A percentile compares a stretch with the other conserved stretches of the same genome.
Conservation (phyloP, 495 filamentous ascomycete genomes). For the Lepidopterella palustris region DNA sequence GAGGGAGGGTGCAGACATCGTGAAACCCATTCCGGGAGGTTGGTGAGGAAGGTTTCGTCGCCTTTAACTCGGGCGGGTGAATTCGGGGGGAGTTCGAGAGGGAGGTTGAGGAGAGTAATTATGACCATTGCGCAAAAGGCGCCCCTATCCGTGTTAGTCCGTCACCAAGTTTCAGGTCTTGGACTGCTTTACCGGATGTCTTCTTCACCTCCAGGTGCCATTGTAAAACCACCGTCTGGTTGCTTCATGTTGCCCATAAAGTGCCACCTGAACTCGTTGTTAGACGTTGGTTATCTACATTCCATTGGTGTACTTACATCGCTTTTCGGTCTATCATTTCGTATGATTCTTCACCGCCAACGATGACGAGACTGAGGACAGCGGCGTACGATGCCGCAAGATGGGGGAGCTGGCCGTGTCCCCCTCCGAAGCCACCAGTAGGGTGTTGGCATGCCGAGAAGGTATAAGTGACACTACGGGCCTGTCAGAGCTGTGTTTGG, state of each 20-base stretch:
- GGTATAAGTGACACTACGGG: constrained; percentile 56
- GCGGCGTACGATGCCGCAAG: constrained; percentile 81
- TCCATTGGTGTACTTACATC: constrained; percentile 49
- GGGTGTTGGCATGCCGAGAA: constrained; percentile 73
- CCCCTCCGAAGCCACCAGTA: constrained; percentile 85
- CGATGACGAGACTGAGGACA: constrained; percentile 66
- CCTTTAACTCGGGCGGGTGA: constrained; percentile 45
- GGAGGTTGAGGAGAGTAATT: constrained; percentile 74
- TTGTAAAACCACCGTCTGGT: constrained; percentile 71
- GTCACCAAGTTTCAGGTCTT: constrained; percentile 7
- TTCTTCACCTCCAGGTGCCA: constrained; percentile 76
- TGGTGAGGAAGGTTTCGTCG: constrained; percentile 52
- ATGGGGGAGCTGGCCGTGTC: constrained; percentile 84
- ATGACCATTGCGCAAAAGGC: constrained; percentile 84
- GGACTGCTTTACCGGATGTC: constrained; percentile 66
- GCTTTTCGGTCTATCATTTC: constrained; percentile 69
- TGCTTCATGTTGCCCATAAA: constrained; percentile 85
- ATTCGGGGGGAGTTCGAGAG: constrained; percentile 66
- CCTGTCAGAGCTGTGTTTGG: neutral
- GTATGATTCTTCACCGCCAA: constrained; percentile 65
- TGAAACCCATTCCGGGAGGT: constrained; percentile 70
- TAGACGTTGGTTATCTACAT: neutral
- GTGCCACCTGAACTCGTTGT: constrained; percentile 51
- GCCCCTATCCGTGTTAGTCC: constrained; percentile 52
- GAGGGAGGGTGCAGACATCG: constrained; percentile 55